Evolutionary conservation across 169 alveolate genomes (phyloP), one percentile per base, ranked within the genome.

Genomic region (Plasmodium gonderi): DNA sequence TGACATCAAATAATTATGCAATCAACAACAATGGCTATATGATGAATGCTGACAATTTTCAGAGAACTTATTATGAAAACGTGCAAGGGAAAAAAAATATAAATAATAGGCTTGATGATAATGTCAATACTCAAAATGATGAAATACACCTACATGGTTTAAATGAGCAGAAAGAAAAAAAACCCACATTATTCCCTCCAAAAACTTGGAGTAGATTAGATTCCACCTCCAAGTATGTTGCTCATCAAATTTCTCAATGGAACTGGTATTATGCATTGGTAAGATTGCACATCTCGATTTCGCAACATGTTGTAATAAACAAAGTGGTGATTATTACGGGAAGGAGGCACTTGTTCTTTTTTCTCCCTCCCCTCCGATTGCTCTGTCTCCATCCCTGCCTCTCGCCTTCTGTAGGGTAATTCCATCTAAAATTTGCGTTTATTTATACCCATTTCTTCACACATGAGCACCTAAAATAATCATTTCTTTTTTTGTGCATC

Each of bases 211-310:
- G 96, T 36, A 92, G 96, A 69, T 95, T 96, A 75, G 54, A 69
- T 26, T 91, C 95, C 80, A 96, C 96, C 49, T 83, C 82, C 9
- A 91, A 95, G 42, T 94, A 95, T 87, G 95, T 69, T 44, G 80
- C 80, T 49, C 92, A 94, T 67, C 97, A 96, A 76, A 94, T 89
- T 17, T 91, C 98, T 5, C 95, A 94, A 31, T 96, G 98, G 98
- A 95, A 95, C 78, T 95, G 97, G 98, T 96, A 96, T 80, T 96
- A 96, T 91, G 31, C 94, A 77, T 45, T 90, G 94, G 94, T 90
- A 90, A 90, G 8, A 20, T 29, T 29, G 49, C 40, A 29, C 12
- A 42, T 45, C 72, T 8, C 9, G 40, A 2, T 36, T 5, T 60
- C 17, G 72, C 17, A 36, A 1, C 2, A 60, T 7, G 1, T 60